These are phyloP conservation scores for Viola odorata DNA, from an alignment of 345 rosid species.

Conservation along the genomic window DNA sequence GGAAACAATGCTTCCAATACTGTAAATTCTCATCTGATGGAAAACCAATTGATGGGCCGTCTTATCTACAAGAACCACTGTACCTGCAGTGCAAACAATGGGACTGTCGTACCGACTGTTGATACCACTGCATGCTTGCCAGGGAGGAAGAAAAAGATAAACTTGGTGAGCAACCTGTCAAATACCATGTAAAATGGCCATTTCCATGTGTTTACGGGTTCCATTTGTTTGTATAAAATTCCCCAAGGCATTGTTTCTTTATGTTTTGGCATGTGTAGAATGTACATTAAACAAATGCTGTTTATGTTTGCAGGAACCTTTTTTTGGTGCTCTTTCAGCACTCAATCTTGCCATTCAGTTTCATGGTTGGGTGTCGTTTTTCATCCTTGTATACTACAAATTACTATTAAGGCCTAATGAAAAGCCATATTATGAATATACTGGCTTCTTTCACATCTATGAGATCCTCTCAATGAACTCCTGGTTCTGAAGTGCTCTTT, in stretches of 20 bases:
- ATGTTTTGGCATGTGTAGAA: not conserved
- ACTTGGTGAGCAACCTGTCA: slow-evolving; percentile 60
- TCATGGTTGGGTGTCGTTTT: slow-evolving; percentile 87
- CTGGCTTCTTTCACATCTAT: slow-evolving; percentile 64
- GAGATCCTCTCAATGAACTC: slow-evolving; percentile 68
- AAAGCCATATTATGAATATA: slow-evolving; percentile 68
- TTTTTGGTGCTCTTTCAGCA: slow-evolving; percentile 73
- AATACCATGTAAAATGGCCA: slow-evolving; percentile 90
- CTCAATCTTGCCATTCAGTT: slow-evolving; percentile 77
- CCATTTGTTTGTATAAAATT: slow-evolving; percentile 37
- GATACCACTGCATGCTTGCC: slow-evolving; percentile 71
- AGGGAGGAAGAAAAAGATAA: slow-evolving; percentile 73
- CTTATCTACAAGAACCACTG: slow-evolving; percentile 89
- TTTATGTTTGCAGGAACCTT: slow-evolving; percentile 55
- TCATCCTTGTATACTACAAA: slow-evolving; percentile 74
- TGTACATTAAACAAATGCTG: slow-evolving; percentile 9
- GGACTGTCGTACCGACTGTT: slow-evolving; percentile 75
- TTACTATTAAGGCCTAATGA: slow-evolving; percentile 57
- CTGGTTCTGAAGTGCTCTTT: slow-evolving; percentile 86
- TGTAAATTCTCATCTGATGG: slow-evolving; percentile 91
- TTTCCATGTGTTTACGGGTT: slow-evolving; percentile 68
- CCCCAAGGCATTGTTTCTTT: not conserved
- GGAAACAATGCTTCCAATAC: slow-evolving; percentile 67
- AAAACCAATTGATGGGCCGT: slow-evolving; percentile 63
- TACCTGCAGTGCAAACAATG: slow-evolving; percentile 83